Evolutionary conservation across 495 filamentous ascomycete species (phyloP), one percentile per base, ranked within the genome.

Genomic region (Talaromyces trachyspermus): DNA sequence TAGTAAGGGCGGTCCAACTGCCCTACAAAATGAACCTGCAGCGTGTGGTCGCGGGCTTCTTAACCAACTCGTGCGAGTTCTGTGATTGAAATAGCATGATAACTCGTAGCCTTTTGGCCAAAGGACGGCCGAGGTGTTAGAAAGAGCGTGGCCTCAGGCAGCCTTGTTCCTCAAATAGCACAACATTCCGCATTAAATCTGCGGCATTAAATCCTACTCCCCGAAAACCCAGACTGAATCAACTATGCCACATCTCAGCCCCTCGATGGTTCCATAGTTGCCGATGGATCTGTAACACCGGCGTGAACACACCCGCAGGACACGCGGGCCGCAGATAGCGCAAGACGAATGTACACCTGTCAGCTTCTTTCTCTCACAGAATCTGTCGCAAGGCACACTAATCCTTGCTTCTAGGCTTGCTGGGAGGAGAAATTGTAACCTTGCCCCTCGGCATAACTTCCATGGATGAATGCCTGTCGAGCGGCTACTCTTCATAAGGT

Each of bases 311-410:
- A 18, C 36, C 2, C 11, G 36, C 36, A 39, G 36, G 18, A 39
- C 5, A 39, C 36, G 36, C 19, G 36, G 36, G 15, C 36, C 36
- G 36, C 36, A 20, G 36, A 39, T 39, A 39, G 36, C 36, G 11
- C 18, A 39, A 39, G 36, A 19, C 36, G 20, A 39, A 18, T 39
- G 7, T 39, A 39, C 4, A 11, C 36, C 36, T 39, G 20, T 39
- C 17, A 39, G 15, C 36, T 19, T 23, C 10, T 39, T 39, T 39
- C 17, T 33, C 36, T 18, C 36, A 39, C 20, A 9, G 15, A 23
- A 20, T 23, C 17, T 18, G 36, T 39, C 36, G 20, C 36, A 23
- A 39, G 15, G 36, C 17, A 23, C 17, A 39, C 36, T 39, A 39
- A 23, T 18, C 36, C 17, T 23, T 39, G 36, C 17, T 22, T 39